A percentile compares a stretch with the other conserved stretches of the same genome.
These are phyloP conservation scores for Pseudonitzschia multiseries DNA, from an alignment of 108 stramenopile species.

Conservation along the genomic window DNA sequence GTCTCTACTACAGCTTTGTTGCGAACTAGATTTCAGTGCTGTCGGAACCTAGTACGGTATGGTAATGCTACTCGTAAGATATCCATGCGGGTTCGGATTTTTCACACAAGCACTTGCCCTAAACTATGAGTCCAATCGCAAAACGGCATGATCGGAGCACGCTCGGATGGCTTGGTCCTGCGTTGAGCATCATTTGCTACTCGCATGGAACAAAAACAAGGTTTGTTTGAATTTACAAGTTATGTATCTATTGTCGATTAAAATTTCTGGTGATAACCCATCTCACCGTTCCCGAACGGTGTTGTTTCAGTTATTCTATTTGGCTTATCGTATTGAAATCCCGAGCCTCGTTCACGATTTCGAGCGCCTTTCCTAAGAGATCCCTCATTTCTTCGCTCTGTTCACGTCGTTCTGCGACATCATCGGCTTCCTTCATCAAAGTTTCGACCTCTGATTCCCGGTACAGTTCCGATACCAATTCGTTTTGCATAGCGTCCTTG, in stretches of 20 bases:
- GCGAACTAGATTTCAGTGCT: too few relatives aligned
- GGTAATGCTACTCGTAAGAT: too few relatives aligned
- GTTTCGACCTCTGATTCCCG: constrained; percentile 77
- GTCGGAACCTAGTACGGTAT: too few relatives aligned
- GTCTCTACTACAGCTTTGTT: too few relatives aligned
- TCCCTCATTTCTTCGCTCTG: constrained; percentile 93
- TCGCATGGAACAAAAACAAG: too few relatives aligned
- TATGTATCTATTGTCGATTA: neutral
- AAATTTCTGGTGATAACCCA: neutral
- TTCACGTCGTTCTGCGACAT: constrained; percentile 83
- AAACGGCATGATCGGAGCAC: too few relatives aligned
- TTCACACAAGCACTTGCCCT: too few relatives aligned
- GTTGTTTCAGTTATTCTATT: neutral
- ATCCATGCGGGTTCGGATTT: too few relatives aligned
- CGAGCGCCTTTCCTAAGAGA: constrained; percentile 85
- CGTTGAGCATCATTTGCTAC: too few relatives aligned
- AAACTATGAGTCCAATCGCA: too few relatives aligned
- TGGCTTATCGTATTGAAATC: constrained; percentile 75
- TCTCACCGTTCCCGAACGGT: constrained; percentile 12
- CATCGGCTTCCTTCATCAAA: constrained; percentile 90
- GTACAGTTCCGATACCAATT: constrained; percentile 94
- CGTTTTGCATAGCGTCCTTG: constrained; percentile 92
- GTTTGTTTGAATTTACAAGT: too few relatives aligned
- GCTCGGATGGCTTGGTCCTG: too few relatives aligned
- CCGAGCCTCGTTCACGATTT: constrained; percentile 96